Percentiles rank a stretch among this genome's conserved stretches.
These are phyloP conservation scores for Candida sp. DNA, from an alignment of 1,139 yeast genomes.

Conservation along the genomic window DNA sequence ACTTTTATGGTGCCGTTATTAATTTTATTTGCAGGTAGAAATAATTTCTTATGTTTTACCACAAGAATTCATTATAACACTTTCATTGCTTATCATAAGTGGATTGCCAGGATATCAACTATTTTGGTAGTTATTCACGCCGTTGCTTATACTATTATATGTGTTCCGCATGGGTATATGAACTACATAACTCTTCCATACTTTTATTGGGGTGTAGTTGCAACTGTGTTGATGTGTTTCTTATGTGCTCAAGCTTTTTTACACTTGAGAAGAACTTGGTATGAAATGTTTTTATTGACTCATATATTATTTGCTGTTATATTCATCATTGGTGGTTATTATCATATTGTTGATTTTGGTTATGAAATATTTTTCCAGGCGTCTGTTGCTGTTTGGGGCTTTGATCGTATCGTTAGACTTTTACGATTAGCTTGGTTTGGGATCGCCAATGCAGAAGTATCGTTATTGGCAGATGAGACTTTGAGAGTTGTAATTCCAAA, in stretches of 20 bases:
- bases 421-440: conserved; percentile 34
- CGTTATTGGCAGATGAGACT: conserved; percentile 39
- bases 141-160: conserved; percentile 29
- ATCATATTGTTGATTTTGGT: conserved; percentile 38
- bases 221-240: conserved; percentile 23
- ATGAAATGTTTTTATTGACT: conserved; percentile 37
- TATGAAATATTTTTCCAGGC: conserved; percentile 38
- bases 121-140: conserved; percentile 30
- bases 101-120: conserved; percentile 33
- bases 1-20: conserved; percentile 29
- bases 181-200: conserved; percentile 33
- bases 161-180: conserved; percentile 45
- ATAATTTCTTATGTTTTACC: conserved; percentile 40
- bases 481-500: conserved; percentile 38
- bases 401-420: conserved; percentile 40
- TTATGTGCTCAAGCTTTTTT: conserved; percentile 36
- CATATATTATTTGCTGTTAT: conserved; percentile 41
- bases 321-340: conserved; percentile 41
- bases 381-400: conserved; percentile 38
- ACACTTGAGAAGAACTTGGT: conserved; percentile 37
- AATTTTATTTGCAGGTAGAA: conserved; percentile 42
- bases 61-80: conserved; percentile 36
- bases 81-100: conserved; percentile 34
- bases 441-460: conserved; percentile 46
- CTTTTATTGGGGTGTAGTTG: conserved; percentile 29